Conservation (phyloP, 768 basidiomycete species). For the Hirschioporus abietinus region DNA sequence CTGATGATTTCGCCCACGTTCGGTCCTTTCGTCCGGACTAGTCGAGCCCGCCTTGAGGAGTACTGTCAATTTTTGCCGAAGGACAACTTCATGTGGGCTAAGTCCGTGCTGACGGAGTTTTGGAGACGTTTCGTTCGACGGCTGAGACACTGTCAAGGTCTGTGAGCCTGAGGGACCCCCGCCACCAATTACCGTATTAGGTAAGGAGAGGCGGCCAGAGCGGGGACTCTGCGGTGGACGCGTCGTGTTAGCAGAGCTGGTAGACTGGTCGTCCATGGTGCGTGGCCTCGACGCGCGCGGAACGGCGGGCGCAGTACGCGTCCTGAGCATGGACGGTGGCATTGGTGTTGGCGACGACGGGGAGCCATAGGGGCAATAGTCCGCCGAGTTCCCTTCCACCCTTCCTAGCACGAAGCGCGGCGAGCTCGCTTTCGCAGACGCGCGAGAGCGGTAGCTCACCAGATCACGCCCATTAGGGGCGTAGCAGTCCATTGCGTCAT, state of each 20-base stretch:
- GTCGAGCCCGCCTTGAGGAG: conserved; percentile 17
- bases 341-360: background rate
- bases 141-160: background rate
- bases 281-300: background rate
- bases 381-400: background rate
- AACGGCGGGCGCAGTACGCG: background rate
- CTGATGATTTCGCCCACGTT: background rate
- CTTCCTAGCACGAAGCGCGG: conserved; percentile 1
- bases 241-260: background rate
- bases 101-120: conserved; percentile 23
- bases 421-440: background rate
- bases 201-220: conserved; percentile 3
- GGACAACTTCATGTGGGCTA: conserved; percentile 50
- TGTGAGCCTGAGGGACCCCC: background rate
- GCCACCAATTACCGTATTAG: background rate
- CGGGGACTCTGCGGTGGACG: background rate
- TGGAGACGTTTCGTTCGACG: conserved; percentile 7
- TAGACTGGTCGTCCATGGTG: background rate
- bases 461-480: conserved; percentile 14
- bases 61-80: conserved; percentile 45
- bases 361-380: conserved; percentile 2
- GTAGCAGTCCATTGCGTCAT: conserved; percentile 23
- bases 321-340: background rate
- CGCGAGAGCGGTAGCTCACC: background rate
- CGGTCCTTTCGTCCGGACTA: background rate